Evolutionary conservation across 1,139 yeast genomes (phyloP).

Genomic region (Hanseniaspora uvarum): DNA sequence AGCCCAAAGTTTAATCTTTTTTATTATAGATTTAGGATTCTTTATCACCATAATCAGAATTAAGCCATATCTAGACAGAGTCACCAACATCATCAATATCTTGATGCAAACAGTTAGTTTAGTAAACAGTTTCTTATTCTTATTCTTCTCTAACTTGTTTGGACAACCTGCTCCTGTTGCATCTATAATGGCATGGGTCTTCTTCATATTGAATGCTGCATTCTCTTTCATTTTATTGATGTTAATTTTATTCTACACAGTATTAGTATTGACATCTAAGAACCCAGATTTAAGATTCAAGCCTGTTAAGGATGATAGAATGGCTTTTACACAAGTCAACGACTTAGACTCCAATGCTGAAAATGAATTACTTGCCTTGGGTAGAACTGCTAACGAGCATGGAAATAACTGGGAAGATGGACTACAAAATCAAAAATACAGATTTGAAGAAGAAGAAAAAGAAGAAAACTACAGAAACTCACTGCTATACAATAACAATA

Average conservation of each 20-base stretch:
- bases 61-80: conserved; percentile 60
- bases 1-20: conserved; percentile 55
- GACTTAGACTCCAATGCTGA: conserved; percentile 33
- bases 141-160: conserved; percentile 64
- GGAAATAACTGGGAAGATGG: conserved; percentile 59
- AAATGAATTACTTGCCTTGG: conserved; percentile 44
- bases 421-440: conserved; percentile 43
- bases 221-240: conserved; percentile 56
- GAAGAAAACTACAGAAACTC: conserved; percentile 13
- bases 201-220: conserved; percentile 68
- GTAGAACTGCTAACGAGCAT: conserved; percentile 60
- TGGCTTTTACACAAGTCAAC: conserved; percentile 60
- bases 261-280: conserved; percentile 50
- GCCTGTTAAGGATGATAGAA: conserved; percentile 75
- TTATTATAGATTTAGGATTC: conserved; percentile 55
- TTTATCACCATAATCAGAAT: conserved; percentile 46
- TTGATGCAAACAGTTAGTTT: conserved; percentile 54
- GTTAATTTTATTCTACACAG: conserved; percentile 49
- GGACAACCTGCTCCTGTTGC: conserved; percentile 57
- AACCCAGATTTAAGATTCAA: conserved; percentile 77
- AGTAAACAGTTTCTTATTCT: conserved; percentile 59
- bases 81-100: conserved; percentile 59
- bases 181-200: conserved; percentile 72
- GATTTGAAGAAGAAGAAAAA: conserved; percentile 11
- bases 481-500: not conserved